Evolutionary conservation across 1,139 yeast species (phyloP).

Genomic region (Yueomyces sp.): DNA sequence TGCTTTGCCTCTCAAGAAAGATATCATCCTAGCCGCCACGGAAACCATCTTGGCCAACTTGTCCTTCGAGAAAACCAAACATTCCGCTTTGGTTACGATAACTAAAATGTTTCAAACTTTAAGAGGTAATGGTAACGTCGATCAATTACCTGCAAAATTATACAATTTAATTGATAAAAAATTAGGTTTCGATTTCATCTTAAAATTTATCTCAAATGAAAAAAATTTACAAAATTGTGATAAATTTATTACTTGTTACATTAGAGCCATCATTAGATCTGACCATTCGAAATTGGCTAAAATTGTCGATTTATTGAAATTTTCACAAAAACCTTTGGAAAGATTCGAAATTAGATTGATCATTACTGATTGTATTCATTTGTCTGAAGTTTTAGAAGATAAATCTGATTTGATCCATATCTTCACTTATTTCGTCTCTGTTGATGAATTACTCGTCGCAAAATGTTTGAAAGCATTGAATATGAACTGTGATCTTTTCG

Average conservation of each 20-base stretch:
- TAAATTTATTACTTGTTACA: slow-evolving; percentile 26
- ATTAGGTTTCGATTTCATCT: slow-evolving; percentile 4
- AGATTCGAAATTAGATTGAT: slow-evolving; percentile 27
- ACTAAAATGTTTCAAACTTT: slow-evolving; percentile 29
- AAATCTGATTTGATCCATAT: slow-evolving; percentile 29
- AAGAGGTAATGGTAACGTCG: slow-evolving; percentile 27
- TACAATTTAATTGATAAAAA: slow-evolving; percentile 22
- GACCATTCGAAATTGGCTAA: slow-evolving; percentile 25
- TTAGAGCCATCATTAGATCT: slow-evolving; percentile 28
- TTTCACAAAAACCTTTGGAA: slow-evolving; percentile 20
- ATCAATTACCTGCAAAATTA: slow-evolving; percentile 27
- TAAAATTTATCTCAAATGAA: not conserved
- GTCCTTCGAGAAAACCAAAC: slow-evolving; percentile 26
- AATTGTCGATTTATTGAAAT: slow-evolving; percentile 22
- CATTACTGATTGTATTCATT: slow-evolving; percentile 26
- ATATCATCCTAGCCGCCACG: slow-evolving; percentile 56
- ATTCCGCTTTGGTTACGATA: slow-evolving; percentile 29
- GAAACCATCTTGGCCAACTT: slow-evolving; percentile 47
- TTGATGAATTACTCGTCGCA: slow-evolving; percentile 31
- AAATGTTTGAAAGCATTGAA: slow-evolving; percentile 29
- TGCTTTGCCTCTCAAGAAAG: slow-evolving; percentile 53
- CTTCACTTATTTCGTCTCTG: slow-evolving; percentile 34
- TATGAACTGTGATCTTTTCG: slow-evolving; percentile 42
- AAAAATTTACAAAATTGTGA: slow-evolving; percentile 19
- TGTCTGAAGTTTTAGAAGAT: slow-evolving; percentile 27